Base-by-base conservation (phyloP, 306 rosid genomes). In the Quercus ilex region DNA sequence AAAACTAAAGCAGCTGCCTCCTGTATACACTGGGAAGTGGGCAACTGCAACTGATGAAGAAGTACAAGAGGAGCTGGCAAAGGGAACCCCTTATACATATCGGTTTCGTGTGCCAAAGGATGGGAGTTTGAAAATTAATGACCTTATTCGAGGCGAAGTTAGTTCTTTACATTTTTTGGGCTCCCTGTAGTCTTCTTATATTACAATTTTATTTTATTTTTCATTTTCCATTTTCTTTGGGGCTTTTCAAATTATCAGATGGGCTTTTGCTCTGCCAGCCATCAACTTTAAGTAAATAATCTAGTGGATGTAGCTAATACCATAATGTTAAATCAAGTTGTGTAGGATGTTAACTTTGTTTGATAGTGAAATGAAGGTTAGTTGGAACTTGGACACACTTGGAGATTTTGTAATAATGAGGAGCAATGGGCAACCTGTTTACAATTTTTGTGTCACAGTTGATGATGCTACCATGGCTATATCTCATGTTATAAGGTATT, bases 381-480 rank as follows among this genome's bases (percentile, higher is more conserved):
- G 91, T 86, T 95, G 99, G 99, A 95, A 92, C 85, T 89, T 95
- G 93, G 93, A 91, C 85, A 93, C 99, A 0, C 98, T 95, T 79
- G 98, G 98, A 85, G 97, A 93, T 90, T 93, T 93, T 89, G 99
- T 95, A 60, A 85, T 95, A 51, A 93, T 95, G 99, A 89, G 99
- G 86, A 95, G 99, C 87, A 95, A 95, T 71, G 99, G 99, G 73
- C 98, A 91, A 69, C 99, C 97, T 17, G 97, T 95, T 80, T 95
- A 95, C 86, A 95, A 95, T 85, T 95, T 95, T 81, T 95, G 98
- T 76, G 99, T 95, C 76, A 93, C 99, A 1, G 96, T 93, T 55
- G 99, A 95, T 87, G 99, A 95, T 90, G 99, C 98, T n/a, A 89
- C 93, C 85, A 93, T 95, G 99, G 94, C 97, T 69, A 95, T 95